Conservation (phyloP, 2,329 filamentous ascomycete species). For the Hymenoscyphus infarciens region DNA sequence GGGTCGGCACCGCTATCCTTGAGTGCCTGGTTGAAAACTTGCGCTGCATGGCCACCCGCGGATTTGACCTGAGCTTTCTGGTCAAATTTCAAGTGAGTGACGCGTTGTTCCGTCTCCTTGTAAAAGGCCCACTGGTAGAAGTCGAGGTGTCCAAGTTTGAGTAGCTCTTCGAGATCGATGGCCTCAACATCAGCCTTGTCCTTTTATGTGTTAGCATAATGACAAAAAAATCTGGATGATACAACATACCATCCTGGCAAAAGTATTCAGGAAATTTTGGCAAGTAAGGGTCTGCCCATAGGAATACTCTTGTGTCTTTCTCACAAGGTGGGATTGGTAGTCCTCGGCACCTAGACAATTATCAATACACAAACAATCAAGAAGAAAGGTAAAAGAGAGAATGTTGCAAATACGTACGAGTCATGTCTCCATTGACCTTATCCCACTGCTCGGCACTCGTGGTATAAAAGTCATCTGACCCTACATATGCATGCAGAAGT, state of each 20-base stretch:
- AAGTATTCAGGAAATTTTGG: conserved; percentile 48
- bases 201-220: conserved; percentile 18
- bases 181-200: conserved; percentile 43
- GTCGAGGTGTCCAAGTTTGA: conserved; percentile 43
- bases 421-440: conserved; percentile 41
- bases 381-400: neutral
- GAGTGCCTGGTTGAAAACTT: neutral
- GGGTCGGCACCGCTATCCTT: neutral
- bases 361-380: neutral
- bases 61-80: neutral
- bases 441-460: conserved; percentile 42
- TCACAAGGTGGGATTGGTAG: neutral
- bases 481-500: conserved; percentile 53
- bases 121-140: conserved; percentile 51
- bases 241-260: conserved; percentile 31
- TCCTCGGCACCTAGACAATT: neutral
- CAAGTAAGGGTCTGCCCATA: conserved; percentile 41
- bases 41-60: conserved; percentile 5
- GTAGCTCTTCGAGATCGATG: conserved; percentile 43
- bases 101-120: conserved; percentile 50
- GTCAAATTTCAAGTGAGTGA: conserved; percentile 48
- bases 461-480: conserved; percentile 47
- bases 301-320: neutral
- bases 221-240: neutral
- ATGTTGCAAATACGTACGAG: conserved; percentile 34